These are phyloP conservation scores for Onygenales sp. DNA, from an alignment of 2,329 filamentous ascomycete genomes.

Conservation along the genomic window DNA sequence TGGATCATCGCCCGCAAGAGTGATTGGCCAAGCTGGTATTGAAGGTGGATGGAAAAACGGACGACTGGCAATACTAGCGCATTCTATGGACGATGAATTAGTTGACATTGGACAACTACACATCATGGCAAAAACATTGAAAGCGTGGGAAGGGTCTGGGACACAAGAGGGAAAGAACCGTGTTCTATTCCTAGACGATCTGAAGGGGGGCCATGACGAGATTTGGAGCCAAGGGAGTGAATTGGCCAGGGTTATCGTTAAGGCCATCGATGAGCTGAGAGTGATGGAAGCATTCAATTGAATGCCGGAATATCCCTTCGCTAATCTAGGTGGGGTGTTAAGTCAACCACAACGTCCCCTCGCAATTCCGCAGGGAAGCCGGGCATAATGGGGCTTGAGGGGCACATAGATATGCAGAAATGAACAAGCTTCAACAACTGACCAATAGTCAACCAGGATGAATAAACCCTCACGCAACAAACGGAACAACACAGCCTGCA, in stretches of 20 bases:
- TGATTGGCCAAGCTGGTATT: conserved; percentile 18
- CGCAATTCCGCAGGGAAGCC: too few relatives aligned
- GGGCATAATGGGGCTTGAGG: too few relatives aligned
- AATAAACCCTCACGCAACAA: too few relatives aligned
- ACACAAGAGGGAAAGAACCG: conserved; percentile 26
- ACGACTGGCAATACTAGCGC: conserved; percentile 29
- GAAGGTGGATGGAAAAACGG: conserved; percentile 26
- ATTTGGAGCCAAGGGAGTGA: conserved; percentile 32
- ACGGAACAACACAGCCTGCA: too few relatives aligned
- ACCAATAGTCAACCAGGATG: too few relatives aligned
- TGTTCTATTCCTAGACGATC: conserved; percentile 28
- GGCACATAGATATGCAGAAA: too few relatives aligned
- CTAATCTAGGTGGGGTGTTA: too few relatives aligned
- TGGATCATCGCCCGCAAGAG: conserved; percentile 29
- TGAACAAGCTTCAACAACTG: too few relatives aligned
- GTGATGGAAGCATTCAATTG: conserved; percentile 5
- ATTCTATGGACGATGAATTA: conserved; percentile 32
- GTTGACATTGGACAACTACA: conserved; percentile 30
- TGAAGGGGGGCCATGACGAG: conserved; percentile 32
- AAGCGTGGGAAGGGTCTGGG: conserved; percentile 39
- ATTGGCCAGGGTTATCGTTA: conserved; percentile 28
- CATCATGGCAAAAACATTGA: conserved; percentile 41
- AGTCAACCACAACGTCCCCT: too few relatives aligned
- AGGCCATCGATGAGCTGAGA: conserved; percentile 21
- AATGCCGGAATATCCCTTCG: too few relatives aligned